These are phyloP conservation scores for Aspergillus clavatus DNA, from an alignment of 2,329 filamentous ascomycete genomes.

Conservation along the genomic window DNA sequence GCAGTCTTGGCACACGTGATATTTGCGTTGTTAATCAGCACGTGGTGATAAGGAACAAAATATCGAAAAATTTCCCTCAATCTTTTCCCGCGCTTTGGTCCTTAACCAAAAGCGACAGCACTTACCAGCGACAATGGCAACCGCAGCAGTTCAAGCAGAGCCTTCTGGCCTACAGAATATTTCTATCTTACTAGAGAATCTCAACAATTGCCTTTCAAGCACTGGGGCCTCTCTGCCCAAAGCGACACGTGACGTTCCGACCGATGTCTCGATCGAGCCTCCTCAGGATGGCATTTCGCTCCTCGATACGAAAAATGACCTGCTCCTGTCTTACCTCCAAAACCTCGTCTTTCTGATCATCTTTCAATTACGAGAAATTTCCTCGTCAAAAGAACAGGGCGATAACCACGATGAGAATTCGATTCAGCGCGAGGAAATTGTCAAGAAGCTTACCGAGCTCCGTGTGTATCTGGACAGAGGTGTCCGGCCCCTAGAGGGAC, in stretches of 20 bases:
- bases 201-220: constrained; percentile 33
- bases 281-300: constrained; percentile 86
- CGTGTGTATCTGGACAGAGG: constrained; percentile 92
- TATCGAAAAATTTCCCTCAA: constrained; percentile 18
- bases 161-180: constrained; percentile 23
- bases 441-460: constrained; percentile 83
- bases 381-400: constrained; percentile 30
- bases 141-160: constrained; percentile 15
- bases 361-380: constrained; percentile 65
- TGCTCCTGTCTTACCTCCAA: constrained; percentile 93
- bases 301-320: constrained; percentile 91
- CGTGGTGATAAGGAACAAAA: constrained; percentile 21
- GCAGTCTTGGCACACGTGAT: constrained; percentile 16
- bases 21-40: constrained; percentile 9
- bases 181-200: constrained; percentile 29
- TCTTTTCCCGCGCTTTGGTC: neutral
- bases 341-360: constrained; percentile 86
- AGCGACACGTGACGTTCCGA: constrained; percentile 30
- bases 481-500: constrained; percentile 80
- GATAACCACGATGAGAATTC: constrained; percentile 26
- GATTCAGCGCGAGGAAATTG: constrained; percentile 61
- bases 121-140: constrained; percentile 20
- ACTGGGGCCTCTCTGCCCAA: constrained; percentile 34
- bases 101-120: constrained; percentile 1
- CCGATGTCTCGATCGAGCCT: constrained; percentile 67